phyloP scores from a whole-genome alignment of 352 stramenopile species.

The Nothophytophthora sp. region DNA sequence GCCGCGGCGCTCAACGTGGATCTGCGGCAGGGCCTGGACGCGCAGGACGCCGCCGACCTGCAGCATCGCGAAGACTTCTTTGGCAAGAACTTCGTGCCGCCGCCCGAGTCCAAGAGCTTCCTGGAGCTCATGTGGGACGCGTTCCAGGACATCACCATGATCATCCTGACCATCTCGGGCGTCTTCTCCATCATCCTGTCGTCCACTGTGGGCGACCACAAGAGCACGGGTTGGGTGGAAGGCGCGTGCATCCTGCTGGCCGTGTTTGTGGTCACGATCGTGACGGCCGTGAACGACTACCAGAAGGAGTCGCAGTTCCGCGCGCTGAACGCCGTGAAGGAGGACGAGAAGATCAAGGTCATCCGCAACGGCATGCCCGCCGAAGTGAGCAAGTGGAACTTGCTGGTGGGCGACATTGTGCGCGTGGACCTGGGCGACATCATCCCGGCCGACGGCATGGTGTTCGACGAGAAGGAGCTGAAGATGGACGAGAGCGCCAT shows the following conservation, averaged over 20 bases:
- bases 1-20: slow-evolving; percentile 45
- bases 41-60: slow-evolving; percentile 36
- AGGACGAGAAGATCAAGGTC: slow-evolving; percentile 81
- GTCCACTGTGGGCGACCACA: slow-evolving; percentile 47
- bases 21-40: slow-evolving; percentile 50
- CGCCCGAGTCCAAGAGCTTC: slow-evolving; percentile 54
- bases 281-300: slow-evolving; percentile 91
- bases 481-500: slow-evolving; percentile 91
- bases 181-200: slow-evolving; percentile 81
- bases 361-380: slow-evolving; percentile 57
- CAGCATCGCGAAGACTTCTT: slow-evolving; percentile 44
- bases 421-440: slow-evolving; percentile 85
- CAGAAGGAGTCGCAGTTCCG: slow-evolving; percentile 91
- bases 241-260: slow-evolving; percentile 89
- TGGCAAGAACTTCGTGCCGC: slow-evolving; percentile 64
- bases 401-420: slow-evolving; percentile 92
- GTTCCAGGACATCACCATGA: slow-evolving; percentile 90
- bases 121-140: slow-evolving; percentile 88
- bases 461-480: slow-evolving; percentile 85
- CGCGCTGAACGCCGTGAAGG: slow-evolving; percentile 76
- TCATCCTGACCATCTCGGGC: slow-evolving; percentile 87
- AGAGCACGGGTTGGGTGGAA: slow-evolving; percentile 83
- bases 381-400: slow-evolving; percentile 70
- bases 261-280: slow-evolving; percentile 85
- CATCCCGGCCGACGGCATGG: slow-evolving; percentile 87